Base-by-base conservation (phyloP, 371 early-diverging fungal species). In the Basidiobolus meristosporus region DNA sequence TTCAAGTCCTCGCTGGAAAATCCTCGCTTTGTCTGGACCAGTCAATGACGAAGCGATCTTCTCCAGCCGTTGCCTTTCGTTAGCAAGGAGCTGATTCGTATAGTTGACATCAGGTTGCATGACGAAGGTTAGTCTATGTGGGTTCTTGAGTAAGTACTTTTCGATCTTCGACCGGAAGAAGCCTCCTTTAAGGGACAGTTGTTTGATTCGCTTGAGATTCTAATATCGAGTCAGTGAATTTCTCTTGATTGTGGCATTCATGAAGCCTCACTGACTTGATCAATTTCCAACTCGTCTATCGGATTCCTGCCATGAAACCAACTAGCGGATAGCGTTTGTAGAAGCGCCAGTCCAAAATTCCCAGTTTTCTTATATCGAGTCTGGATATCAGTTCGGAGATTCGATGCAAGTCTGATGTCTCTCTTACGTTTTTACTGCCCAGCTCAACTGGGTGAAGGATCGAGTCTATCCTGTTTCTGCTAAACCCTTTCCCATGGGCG, bases 241-340 rank as follows among this genome's bases (percentile, higher is more conserved):
- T 6, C 37, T 4, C 2, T 35, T n/a, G 16, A n/a, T n/a, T n/a
- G n/a, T n/a, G n/a, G n/a, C n/a, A n/a, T n/a, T n/a, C n/a, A 31
- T 2, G 45, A 18, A 40, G 21, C 16, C 11, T 37, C 7, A 10
- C 26, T 42, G 51, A 65, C 73, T 58, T 70, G 71, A 45, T 80
- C 73, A 37, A 87, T 60, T 43, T 83, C 76, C 43, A 93, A 51
- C n/a, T 78, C 60, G 44, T 85, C 84, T 3, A 86, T 56, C 0
- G 91, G 88, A 42, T 90, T 70, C 12, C 66, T 75, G n/a, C 80
- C 84, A 47, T 91, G 86, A 51, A 89, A 77, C 89, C 88, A 86
- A 12, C 80, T 70, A 14, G 80, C 70, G 0, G 77, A 61, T 20
- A 88, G 50, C 11, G 71, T 68, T 39, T 82, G 75, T 71, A 85